Base-by-base conservation (phyloP, 495 filamentous ascomycete species). In the Daldinia childiae region DNA sequence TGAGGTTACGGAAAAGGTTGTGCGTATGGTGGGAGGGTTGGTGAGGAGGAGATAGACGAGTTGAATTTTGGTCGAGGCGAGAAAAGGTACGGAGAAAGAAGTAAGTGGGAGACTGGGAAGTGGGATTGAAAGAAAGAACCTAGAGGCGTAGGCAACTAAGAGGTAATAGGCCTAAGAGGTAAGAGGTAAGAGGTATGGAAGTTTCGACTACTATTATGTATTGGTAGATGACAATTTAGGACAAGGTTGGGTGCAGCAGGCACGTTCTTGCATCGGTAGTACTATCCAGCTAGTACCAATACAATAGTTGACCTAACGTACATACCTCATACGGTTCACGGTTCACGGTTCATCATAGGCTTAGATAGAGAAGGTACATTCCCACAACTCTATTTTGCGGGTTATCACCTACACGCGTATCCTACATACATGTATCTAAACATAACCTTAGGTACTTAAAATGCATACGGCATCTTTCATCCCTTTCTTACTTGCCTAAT, bases 111-210 rank as follows among this genome's bases (percentile, higher is more conserved):
- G 54, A 62, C 59, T 61, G 61, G 67, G 73, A 67, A 66, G 68
- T 52, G 64, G 64, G 73, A 69, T 36, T 32, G 54, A 64, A 74
- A 73, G 69, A 72, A 73, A 74, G 72, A 76, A 75, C 72, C 72
- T 70, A 73, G 57, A 27, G 51, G 70, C 43, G 17, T 69, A 76
- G 68, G 68, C 70, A 27, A 50, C 57, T 64, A 64, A 55, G 39
- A 55, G 48, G 26, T 27, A 63, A 56, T 34, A 52, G n/a, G n/a
- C n/a, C n/a, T 36, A 36, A 48, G 6, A 43, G 39, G 39, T 43
- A 15, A 45, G 51, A 27, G 50, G 56, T 62, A 62, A 48, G 51
- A 27, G 50, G 56, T 62, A 62, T 65, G 56, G 48, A 56, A 57
- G 26, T 38, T 30, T 54, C 34, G 32, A 69, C 51, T 48, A 61